These are phyloP conservation scores for Toxoplasma gondii DNA, from an alignment of 169 alveolate species.

Conservation along the genomic window DNA sequence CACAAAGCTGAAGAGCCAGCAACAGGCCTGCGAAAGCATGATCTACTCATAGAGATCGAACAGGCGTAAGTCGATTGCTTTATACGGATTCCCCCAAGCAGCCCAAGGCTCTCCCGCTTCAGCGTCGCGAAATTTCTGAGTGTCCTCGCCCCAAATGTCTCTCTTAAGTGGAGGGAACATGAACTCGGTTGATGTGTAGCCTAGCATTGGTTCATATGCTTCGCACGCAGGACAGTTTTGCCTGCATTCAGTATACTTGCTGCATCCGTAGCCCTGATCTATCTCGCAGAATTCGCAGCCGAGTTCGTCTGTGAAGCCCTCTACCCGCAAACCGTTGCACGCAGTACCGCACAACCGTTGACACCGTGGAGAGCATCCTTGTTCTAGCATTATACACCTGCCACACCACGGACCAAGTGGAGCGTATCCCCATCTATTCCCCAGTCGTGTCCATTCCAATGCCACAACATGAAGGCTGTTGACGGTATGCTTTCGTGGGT, in stretches of 20 bases:
- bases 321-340: not conserved
- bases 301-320: slow-evolving; percentile 3
- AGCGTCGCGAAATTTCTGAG: not conserved
- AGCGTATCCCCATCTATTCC: slow-evolving; percentile 10
- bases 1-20: no score
- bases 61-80: not conserved
- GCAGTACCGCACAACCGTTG: not conserved
- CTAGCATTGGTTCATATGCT: not conserved
- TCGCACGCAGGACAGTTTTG: not conserved
- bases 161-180: not conserved
- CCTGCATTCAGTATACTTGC: not conserved
- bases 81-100: not conserved
- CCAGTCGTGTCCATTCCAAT: not conserved
- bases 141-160: slow-evolving; percentile 16
- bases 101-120: slow-evolving; percentile 16
- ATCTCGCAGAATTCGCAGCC: slow-evolving; percentile 1
- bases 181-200: not conserved
- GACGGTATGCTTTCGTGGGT: not conserved
- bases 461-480: not conserved
- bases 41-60: no score
- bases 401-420: slow-evolving; percentile 27
- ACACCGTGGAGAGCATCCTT: not conserved
- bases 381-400: not conserved
- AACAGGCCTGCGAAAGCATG: no score
- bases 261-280: not conserved